A percentile compares a stretch with the other conserved stretches of the same genome.
Conservation (phyloP, 2,329 filamentous ascomycete species). For the Alternaria atra region DNA sequence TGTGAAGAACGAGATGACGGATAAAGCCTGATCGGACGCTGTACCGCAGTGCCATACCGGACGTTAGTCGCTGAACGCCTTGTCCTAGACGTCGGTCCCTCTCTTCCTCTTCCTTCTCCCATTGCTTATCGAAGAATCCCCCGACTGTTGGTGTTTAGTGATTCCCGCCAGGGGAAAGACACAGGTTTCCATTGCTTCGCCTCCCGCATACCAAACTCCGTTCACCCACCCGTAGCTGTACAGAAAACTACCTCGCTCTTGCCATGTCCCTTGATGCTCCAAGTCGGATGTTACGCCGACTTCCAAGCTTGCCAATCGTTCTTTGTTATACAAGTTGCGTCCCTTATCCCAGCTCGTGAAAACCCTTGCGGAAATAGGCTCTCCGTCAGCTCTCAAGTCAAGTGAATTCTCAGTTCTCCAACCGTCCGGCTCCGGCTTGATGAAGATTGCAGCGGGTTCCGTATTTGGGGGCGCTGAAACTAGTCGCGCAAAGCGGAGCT, state of each 20-base stretch:
- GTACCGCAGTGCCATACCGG: neutral
- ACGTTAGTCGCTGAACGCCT: neutral
- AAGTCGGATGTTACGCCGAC: slow-evolving; percentile 1
- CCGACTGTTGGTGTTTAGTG: neutral
- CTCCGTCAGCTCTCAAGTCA: neutral
- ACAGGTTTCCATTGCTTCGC: slow-evolving; percentile 12
- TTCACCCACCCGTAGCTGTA: slow-evolving; percentile 26
- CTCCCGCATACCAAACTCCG: slow-evolving; percentile 20
- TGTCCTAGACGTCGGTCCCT: neutral
- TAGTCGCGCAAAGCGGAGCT: slow-evolving; percentile 16
- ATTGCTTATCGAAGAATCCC: neutral
- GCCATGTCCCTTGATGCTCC: neutral
- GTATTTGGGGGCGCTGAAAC: slow-evolving; percentile 2
- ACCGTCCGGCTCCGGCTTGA: slow-evolving; percentile 6
- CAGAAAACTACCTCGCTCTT: neutral
- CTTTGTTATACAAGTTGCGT: slow-evolving; percentile 7
- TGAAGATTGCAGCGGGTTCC: slow-evolving; percentile 20
- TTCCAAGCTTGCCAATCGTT: slow-evolving; percentile 22
- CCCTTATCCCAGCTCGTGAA: slow-evolving; percentile 30
- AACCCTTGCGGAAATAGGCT: neutral
- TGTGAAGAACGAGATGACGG: neutral
- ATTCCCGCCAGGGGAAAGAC: slow-evolving; percentile 15
- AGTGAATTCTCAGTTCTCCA: neutral
- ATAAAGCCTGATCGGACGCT: neutral
- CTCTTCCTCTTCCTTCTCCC: neutral